These are phyloP conservation scores for Fusarium humuli DNA, from an alignment of 2,329 filamentous ascomycete genomes.

Conservation along the genomic window DNA sequence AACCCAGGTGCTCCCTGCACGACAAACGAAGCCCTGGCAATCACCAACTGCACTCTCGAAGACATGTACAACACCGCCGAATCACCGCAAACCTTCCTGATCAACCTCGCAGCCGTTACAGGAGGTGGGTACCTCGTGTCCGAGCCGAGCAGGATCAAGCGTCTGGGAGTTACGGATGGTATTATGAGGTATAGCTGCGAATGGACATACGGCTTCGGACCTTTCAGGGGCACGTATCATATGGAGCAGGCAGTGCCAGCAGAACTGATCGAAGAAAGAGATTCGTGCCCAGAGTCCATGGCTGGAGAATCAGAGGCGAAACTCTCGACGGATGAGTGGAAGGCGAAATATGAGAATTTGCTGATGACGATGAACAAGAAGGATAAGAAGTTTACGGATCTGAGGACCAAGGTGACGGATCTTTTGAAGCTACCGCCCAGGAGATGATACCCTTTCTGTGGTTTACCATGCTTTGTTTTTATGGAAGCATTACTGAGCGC, in stretches of 20 bases:
- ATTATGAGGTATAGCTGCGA: conserved; percentile 62
- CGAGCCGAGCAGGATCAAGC: conserved; percentile 55
- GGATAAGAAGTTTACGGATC: conserved; percentile 62
- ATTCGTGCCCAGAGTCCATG: conserved; percentile 28
- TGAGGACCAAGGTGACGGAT: conserved; percentile 59
- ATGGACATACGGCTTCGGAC: conserved; percentile 68
- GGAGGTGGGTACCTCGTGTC: conserved; percentile 65
- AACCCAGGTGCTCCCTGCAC: conserved; percentile 56
- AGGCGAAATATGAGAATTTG: conserved; percentile 66
- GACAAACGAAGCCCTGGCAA: conserved; percentile 65
- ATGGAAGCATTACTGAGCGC: conserved; percentile 3
- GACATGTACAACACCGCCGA: conserved; percentile 63
- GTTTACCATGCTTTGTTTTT: neutral
- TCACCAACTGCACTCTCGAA: conserved; percentile 66
- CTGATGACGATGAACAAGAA: conserved; percentile 69
- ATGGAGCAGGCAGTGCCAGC: conserved; percentile 63
- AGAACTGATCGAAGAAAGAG: conserved; percentile 55
- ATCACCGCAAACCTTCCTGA: conserved; percentile 66
- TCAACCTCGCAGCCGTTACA: conserved; percentile 68
- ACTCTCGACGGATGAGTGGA: conserved; percentile 59
- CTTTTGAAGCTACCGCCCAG: conserved; percentile 44
- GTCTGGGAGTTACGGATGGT: conserved; percentile 57
- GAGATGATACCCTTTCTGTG: conserved; percentile 36
- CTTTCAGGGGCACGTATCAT: conserved; percentile 63
- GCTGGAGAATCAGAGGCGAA: conserved; percentile 13